phyloP scores from a whole-genome alignment of 768 basidiomycete genomes.

The Tremella yokohamensis region DNA sequence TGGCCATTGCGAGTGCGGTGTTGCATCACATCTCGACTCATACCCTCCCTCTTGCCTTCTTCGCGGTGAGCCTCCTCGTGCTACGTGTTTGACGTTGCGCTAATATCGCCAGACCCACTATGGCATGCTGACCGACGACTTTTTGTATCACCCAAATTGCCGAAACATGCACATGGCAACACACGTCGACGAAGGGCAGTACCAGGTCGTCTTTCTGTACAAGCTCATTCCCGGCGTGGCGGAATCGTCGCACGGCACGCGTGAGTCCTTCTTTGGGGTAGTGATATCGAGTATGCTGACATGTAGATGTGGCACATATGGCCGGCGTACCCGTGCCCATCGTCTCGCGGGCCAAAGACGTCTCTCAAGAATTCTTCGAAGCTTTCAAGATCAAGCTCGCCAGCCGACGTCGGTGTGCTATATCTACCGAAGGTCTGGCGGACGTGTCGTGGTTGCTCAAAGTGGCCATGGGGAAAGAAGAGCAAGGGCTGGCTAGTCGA shows the following conservation, averaged over 20 bases:
- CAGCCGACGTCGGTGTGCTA: conserved; percentile 55
- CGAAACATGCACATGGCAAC: conserved; percentile 95
- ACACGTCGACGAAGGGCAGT: conserved; percentile 71
- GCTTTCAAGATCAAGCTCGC: conserved; percentile 74
- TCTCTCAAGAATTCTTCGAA: conserved; percentile 79
- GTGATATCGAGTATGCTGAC: neutral
- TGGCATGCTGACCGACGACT: conserved; percentile 91
- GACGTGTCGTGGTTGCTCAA: conserved; percentile 76
- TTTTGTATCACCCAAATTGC: conserved; percentile 84
- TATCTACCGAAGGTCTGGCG: conserved; percentile 79
- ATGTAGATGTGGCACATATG: conserved; percentile 70
- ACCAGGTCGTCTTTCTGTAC: conserved; percentile 85
- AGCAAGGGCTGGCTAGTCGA: neutral
- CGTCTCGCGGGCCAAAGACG: conserved; percentile 80
- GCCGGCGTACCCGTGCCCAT: conserved; percentile 81
- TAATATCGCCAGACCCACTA: conserved; percentile 67
- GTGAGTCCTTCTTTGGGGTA: conserved; percentile 25
- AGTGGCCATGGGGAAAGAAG: conserved; percentile 9
- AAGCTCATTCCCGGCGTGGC: conserved; percentile 64
- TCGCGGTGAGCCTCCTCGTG: conserved; percentile 57
- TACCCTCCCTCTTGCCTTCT: conserved; percentile 85
- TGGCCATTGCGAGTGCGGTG: conserved; percentile 95
- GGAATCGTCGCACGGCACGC: conserved; percentile 50
- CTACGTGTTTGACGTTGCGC: neutral
- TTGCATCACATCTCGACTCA: conserved; percentile 91